Percentiles rank a stretch among this genome's conserved stretches.
Conservation (phyloP, 352 stramenopile species). For the Phytophthora sp. region DNA sequence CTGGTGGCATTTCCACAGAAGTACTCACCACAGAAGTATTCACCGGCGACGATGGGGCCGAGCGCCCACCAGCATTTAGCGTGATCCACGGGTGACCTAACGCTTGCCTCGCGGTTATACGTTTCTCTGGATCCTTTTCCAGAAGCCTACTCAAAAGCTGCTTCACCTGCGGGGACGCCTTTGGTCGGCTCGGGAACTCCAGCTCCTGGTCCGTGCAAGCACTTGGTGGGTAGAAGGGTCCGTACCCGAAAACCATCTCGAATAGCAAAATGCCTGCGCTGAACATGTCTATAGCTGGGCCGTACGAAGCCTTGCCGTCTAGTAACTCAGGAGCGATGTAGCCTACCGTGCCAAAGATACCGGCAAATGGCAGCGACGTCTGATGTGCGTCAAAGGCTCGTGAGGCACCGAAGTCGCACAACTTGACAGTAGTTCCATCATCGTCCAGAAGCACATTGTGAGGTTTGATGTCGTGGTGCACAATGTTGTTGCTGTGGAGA, state of each 20-base stretch:
- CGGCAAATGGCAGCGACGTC: conserved; percentile 59
- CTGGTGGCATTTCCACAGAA: conserved; percentile 3
- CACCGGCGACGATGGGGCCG: conserved; percentile 40
- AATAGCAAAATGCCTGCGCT: conserved; percentile 75
- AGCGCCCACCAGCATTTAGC: conserved; percentile 33
- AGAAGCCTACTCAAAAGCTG: conserved; percentile 78
- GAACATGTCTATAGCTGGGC: conserved; percentile 75
- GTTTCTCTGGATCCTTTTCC: conserved; percentile 65
- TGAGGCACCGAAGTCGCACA: conserved; percentile 88
- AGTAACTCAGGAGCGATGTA: conserved; percentile 79
- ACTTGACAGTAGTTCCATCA: conserved; percentile 54
- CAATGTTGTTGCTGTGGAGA: conserved; percentile 75
- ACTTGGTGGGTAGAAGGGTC: conserved; percentile 74
- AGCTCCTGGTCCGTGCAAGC: conserved; percentile 63
- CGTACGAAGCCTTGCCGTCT: conserved; percentile 55
- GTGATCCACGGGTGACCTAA: conserved; percentile 88
- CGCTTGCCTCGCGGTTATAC: conserved; percentile 81
- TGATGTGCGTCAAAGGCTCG: conserved; percentile 65
- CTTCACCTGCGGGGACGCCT: conserved; percentile 52
- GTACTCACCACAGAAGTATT: neutral
- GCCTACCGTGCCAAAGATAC: conserved; percentile 72
- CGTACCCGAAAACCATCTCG: conserved; percentile 80
- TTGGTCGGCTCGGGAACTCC: conserved; percentile 55
- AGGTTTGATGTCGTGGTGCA: conserved; percentile 93
- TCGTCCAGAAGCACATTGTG: conserved; percentile 78